Evolutionary conservation across 2,329 filamentous ascomycete species (phyloP).

Genomic region (Trichoderma lentiforme): DNA sequence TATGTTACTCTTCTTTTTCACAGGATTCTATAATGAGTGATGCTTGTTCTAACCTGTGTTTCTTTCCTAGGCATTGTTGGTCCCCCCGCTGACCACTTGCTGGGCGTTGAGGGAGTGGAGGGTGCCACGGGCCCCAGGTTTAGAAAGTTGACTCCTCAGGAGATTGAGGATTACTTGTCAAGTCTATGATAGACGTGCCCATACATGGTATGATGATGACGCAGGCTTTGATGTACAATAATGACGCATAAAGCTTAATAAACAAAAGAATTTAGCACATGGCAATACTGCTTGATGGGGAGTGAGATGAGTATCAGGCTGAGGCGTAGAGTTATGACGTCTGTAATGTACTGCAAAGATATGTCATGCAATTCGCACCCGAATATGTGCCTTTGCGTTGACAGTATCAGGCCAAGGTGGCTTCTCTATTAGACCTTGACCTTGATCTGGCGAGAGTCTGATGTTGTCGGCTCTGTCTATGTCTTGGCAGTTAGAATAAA

Average conservation of each 20-base stretch:
- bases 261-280: conserved; percentile 12
- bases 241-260: conserved; percentile 17
- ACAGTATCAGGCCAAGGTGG: neutral
- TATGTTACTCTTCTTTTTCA: conserved; percentile 40
- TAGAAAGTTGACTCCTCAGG: conserved; percentile 91
- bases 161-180: conserved; percentile 99
- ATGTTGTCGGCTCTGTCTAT: neutral
- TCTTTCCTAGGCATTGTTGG: conserved; percentile 80
- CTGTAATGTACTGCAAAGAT: neutral
- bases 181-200: conserved; percentile 67
- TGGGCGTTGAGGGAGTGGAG: conserved; percentile 87
- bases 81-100: conserved; percentile 85
- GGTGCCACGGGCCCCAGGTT: conserved; percentile 82
- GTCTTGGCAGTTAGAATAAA: conserved; percentile 43
- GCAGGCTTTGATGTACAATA: conserved; percentile 17
- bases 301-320: neutral
- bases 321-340: neutral
- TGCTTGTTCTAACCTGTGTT: conserved; percentile 26
- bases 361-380: neutral
- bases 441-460: neutral
- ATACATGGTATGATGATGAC: conserved; percentile 6
- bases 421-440: neutral
- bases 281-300: neutral
- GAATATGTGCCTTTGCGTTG: neutral
- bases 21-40: neutral